Evolutionary conservation across 208 protist species (phyloP), one percentile per base, ranked within the genome.

Genomic region (Leishmania tropica): DNA sequence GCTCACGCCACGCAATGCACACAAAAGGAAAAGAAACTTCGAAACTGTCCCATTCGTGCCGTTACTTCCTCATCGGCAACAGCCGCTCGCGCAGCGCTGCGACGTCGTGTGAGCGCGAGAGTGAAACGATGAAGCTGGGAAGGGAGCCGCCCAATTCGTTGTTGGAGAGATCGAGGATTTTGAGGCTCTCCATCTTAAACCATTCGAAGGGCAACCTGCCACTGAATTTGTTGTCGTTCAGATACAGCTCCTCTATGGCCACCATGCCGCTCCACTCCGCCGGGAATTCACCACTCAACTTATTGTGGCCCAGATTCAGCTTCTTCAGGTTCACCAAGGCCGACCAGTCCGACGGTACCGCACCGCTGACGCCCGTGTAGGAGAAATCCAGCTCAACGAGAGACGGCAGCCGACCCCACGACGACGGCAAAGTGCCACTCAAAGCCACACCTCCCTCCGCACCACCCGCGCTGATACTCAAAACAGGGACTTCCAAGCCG

Each of bases 191-290:
- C 76, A 80, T 74, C 1, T 0, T 11, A 13, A 21, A 58, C 76
- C 76, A 80, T 47, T 72, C 60, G 3, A 60, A 5, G 0, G 76
- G 76, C 2, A 80, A 0, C 10, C 13, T 35, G 17, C 70, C 70
- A 13, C 45, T 79, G 15, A 79, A 67, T 17, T 53, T 10, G 76
- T 79, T 80, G 51, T 64, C 31, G 48, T 80, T 74, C 11, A 80
- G 60, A 6, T 17, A 75, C 28, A 80, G 64, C 51, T 80, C 65
- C 31, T 51, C 48, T 48, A 80, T 13, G 21, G 51, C 3, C 0
- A 1, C 21, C 77, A 80, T 75, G 28, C 6, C n/a, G 11, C 31
- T 60, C 77, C 77, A 80, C 8, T 24, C 19, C 0, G 35, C 11
- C 11, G 77, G 77, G 0, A 80, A 65, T 7, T 21, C 1, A 24